Evolutionary conservation across 2,329 filamentous ascomycete genomes (phyloP), one percentile per base, ranked within the genome.

Genomic region (Cladosporium sp.): DNA sequence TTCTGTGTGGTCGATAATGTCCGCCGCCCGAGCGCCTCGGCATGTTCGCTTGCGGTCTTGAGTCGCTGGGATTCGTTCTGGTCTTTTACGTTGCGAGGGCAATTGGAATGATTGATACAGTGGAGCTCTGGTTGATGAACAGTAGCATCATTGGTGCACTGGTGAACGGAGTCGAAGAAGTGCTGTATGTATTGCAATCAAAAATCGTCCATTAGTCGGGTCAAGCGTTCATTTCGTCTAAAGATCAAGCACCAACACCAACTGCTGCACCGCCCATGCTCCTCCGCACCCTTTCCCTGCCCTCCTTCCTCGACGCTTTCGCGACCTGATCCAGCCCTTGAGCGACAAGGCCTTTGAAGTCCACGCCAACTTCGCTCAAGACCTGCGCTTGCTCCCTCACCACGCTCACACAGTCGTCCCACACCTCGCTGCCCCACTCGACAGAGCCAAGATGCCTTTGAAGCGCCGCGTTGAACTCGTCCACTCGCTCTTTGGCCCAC

Each of bases 401-500:
- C 58, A 87, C 80, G 38, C 86, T 82, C 74, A 96, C 84, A 70
- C 93, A 97, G 62, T 88, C 80, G 47, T 80, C 80, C 88, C 89
- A 96, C 1, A 88, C 79, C 39, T 82, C 78, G 12, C 86, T 85
- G n/a, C 80, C 84, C 43, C 77, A 79, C 54, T 95, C 86, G 2
- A 93, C 87, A 64, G 88, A 90, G 70, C 89, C 95, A 54, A 99
- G 74, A 70, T 97, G 93, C 53, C 92, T 78, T 30, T 80, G 82
- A 32, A 99, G 75, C 44, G 93, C 83, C 40, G 78, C 78, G 62
- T 96, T 97, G 75, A 97, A 97, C 2, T 84, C 84, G 61, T 96
- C 91, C 1, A 97, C 83, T 65, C 95, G 85, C 61, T 93, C 86
- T 70, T 96, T 97, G n/a, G 90, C 91, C 93, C 93, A 99, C 65